Evolutionary conservation across 495 filamentous ascomycete species (phyloP), one percentile per base, ranked within the genome.

Genomic region (Aspergillus diversus): DNA sequence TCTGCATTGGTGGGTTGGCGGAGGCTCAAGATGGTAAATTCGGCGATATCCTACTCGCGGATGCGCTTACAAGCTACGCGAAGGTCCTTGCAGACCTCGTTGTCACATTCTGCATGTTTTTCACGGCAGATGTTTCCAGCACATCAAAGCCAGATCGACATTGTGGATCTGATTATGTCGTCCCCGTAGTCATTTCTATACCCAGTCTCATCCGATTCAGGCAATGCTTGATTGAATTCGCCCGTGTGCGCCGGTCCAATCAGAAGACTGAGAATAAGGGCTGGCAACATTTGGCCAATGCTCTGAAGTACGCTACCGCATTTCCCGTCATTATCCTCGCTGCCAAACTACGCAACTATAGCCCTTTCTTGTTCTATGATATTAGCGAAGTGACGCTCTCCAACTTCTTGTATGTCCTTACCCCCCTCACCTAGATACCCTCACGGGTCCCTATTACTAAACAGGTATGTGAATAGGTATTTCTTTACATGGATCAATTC

Each of bases 61-160:
- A 99, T 82, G 93, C 90, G 37, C 77, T 99, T 61, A 99, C 95
- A 8, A 94, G 90, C 65, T 99, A 98, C 73, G 89, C 95, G 48
- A 96, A 93, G 68, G 87, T 97, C 32, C 79, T 97, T 3, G 93
- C 87, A 5, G 96, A 98, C 73, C 76, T 97, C n/a, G 95, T 89
- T 71, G 87, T 97, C 53, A 86, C 88, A 34, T 77, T 90, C 47
- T 97, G 92, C 84, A 96, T 97, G 92, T 93, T 97, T 75, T 83
- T 97, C 66, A 77, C 78, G 9, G 71, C 80, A 0, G 83, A 84
- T 9, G 80, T 87, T 33, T 89, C 87, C 27, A 89, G 92, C 5
- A 97, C 93, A 13, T 87, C 85, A 8, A 87, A 86, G 43, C 93
- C 95, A 5, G 86, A 97, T 71, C 86, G 95, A 13, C 81, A 80